Evolutionary conservation across 371 early-diverging fungal species (phyloP).

Genomic region (Encephalitozoon romaleae): DNA sequence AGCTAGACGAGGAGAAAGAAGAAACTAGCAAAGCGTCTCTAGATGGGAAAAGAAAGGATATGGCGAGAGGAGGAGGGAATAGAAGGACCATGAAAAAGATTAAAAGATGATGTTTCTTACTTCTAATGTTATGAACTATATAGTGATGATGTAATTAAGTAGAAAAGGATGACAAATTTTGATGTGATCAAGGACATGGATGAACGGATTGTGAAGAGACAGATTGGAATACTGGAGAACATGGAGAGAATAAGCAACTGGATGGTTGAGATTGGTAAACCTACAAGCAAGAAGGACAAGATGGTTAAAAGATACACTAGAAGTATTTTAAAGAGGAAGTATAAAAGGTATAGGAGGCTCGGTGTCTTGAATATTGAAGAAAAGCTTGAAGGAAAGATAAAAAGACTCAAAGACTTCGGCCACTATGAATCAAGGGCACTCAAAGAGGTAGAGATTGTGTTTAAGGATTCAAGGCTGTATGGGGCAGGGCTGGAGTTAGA

Average conservation of each 20-base stretch:
- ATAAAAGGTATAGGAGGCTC: background rate
- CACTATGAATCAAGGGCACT: background rate
- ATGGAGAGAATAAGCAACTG: background rate
- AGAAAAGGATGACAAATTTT: background rate
- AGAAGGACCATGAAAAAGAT: background rate
- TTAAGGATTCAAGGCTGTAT: background rate
- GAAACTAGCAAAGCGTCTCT: background rate
- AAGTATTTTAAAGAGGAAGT: background rate
- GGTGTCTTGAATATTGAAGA: background rate
- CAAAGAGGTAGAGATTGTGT: background rate
- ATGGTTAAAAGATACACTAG: background rate
- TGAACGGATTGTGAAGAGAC: background rate
- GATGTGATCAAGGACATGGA: background rate
- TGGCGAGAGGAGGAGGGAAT: background rate
- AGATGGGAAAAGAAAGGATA: background rate
- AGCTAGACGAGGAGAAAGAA: slow-evolving; percentile 61
- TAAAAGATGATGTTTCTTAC: slow-evolving; percentile 5
- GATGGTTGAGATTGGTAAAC: background rate
- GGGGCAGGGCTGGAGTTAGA: background rate
- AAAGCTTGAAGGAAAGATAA: background rate
- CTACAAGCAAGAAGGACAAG: background rate
- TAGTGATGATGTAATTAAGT: background rate
- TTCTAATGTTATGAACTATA: background rate
- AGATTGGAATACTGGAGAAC: background rate
- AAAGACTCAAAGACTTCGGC: background rate